Evolutionary conservation across 495 filamentous ascomycete genomes (phyloP).

Genomic region (Podospora bellae-mahoneyi): DNA sequence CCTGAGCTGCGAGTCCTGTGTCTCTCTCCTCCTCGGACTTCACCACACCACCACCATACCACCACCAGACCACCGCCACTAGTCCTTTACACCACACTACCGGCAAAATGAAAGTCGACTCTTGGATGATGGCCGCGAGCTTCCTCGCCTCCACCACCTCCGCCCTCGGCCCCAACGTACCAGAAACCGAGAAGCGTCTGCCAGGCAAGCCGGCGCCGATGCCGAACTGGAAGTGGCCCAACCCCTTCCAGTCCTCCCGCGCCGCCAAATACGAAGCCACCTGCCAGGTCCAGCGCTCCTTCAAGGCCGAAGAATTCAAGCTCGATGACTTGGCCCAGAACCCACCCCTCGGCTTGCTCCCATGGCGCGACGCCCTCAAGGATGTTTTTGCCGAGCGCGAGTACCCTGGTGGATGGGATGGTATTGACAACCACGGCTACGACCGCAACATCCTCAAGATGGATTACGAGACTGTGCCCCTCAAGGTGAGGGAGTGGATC

Average conservation of each 20-base stretch:
- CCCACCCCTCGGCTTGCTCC: constrained; percentile 26
- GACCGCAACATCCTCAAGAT: constrained; percentile 35
- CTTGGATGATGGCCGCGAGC: constrained; percentile 18
- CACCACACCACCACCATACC: not conserved
- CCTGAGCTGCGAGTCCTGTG: not conserved
- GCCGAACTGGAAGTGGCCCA: constrained; percentile 30
- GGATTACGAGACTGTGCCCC: constrained; percentile 32
- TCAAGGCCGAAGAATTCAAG: constrained; percentile 31
- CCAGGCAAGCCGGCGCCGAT: constrained; percentile 25
- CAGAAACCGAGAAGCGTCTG: constrained; percentile 22
- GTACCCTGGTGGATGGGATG: constrained; percentile 39
- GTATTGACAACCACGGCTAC: constrained; percentile 38
- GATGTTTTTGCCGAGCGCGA: constrained; percentile 28
- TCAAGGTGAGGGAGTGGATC: constrained; percentile 37
- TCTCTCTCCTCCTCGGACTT: not conserved
- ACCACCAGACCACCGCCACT: not conserved
- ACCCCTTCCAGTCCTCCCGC: constrained; percentile 28
- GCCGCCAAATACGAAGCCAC: constrained; percentile 20
- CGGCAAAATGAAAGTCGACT: constrained; percentile 27
- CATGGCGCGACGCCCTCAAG: constrained; percentile 32
- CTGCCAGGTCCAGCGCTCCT: constrained; percentile 25
- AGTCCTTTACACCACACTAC: not conserved
- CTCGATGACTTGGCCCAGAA: constrained; percentile 35
- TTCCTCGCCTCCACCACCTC: constrained; percentile 20
- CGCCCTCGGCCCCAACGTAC: constrained; percentile 27